These are phyloP conservation scores for Cydonia oblonga DNA, from an alignment of 331 rosid species.

Conservation along the genomic window DNA sequence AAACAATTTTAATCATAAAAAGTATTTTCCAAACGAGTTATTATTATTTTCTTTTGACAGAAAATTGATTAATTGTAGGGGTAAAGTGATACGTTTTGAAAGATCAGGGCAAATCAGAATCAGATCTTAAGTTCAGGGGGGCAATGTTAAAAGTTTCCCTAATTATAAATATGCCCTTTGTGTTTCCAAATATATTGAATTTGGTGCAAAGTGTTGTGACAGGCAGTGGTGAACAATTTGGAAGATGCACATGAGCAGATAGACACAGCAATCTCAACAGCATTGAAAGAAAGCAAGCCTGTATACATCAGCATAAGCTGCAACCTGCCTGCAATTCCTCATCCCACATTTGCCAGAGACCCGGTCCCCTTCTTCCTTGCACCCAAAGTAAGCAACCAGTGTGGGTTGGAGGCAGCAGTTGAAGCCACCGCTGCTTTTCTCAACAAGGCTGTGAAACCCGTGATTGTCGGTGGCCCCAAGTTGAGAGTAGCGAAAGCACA, in stretches of 20 bases:
- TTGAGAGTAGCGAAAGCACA: slow-evolving; percentile 60
- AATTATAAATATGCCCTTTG: neutral
- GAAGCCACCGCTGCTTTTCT: slow-evolving; percentile 73
- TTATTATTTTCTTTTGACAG: too few relatives aligned
- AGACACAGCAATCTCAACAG: slow-evolving; percentile 84
- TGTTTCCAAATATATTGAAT: neutral
- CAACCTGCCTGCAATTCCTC: slow-evolving; percentile 57
- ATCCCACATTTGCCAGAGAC: slow-evolving; percentile 67
- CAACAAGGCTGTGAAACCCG: slow-evolving; percentile 80
- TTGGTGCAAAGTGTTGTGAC: neutral
- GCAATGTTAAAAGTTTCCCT: too few relatives aligned
- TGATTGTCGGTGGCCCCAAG: slow-evolving; percentile 73
- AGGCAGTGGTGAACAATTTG: slow-evolving; percentile 85
- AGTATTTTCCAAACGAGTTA: too few relatives aligned
- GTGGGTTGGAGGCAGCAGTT: slow-evolving; percentile 81
- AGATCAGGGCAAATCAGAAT: too few relatives aligned
- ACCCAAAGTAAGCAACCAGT: slow-evolving; percentile 50
- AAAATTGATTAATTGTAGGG: too few relatives aligned
- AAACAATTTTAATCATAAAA: too few relatives aligned
- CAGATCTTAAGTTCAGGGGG: too few relatives aligned
- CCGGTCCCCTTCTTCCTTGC: slow-evolving; percentile 73
- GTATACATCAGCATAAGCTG: slow-evolving; percentile 72
- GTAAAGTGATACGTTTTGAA: too few relatives aligned
- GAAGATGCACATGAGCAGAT: slow-evolving; percentile 72
- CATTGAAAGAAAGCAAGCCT: slow-evolving; percentile 86